Conservation (phyloP, 169 alveolate genomes). For the Nephromyces sp. region DNA sequence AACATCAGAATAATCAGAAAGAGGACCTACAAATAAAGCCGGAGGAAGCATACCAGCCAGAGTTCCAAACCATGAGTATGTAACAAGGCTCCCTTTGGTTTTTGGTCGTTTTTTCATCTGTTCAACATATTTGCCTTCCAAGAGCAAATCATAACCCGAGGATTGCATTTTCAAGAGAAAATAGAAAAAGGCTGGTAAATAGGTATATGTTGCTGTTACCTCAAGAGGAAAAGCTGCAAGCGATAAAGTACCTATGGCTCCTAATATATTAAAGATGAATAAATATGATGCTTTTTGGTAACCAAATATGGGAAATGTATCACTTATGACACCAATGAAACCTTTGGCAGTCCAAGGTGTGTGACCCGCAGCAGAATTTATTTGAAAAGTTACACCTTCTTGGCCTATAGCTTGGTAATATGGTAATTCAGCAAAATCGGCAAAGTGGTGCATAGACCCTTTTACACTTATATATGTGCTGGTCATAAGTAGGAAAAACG, state of each 20-base stretch:
- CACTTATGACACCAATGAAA: not conserved
- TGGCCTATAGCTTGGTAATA: too few species aligned
- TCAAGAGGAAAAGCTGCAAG: conserved; percentile 3
- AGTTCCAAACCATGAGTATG: not conserved
- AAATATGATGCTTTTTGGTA: conserved; percentile 5
- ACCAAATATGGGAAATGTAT: conserved; percentile 3
- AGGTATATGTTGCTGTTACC: too few species aligned
- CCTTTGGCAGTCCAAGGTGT: too few species aligned
- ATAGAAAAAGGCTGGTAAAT: not conserved
- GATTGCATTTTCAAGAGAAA: not conserved
- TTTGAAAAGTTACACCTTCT: too few species aligned
- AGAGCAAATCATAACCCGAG: conserved; percentile 9
- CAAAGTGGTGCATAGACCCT: too few species aligned
- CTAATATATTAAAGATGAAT: not conserved
- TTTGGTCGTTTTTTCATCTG: not conserved
- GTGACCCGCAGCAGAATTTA: too few species aligned
- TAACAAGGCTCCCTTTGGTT: not conserved
- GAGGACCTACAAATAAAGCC: not conserved
- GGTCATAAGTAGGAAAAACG: too few species aligned
- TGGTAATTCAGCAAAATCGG: too few species aligned
- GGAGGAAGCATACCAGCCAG: conserved; percentile 3
- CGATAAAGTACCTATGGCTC: not conserved
- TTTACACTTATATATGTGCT: too few species aligned
- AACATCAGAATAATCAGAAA: not conserved
- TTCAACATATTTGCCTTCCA: conserved; percentile 7